Conservation (phyloP, 2,329 filamentous ascomycete genomes). For the Colletotrichum camelliae region DNA sequence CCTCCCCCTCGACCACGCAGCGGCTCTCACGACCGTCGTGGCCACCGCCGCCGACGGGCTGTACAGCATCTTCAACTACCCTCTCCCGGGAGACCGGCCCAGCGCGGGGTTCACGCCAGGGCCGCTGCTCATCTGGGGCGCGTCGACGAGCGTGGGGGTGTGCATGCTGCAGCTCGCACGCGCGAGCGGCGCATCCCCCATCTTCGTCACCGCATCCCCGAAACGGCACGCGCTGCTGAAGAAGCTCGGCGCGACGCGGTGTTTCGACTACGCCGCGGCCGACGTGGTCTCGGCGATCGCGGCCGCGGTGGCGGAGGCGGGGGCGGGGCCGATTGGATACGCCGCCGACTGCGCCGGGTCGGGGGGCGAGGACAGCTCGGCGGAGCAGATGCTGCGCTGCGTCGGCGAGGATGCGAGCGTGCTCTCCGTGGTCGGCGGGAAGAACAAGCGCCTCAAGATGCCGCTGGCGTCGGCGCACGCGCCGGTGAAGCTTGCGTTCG, state of each 20-base stretch:
- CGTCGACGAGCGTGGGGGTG: conserved; percentile 36
- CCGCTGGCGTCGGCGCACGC: neutral
- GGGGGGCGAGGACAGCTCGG: neutral
- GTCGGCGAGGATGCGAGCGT: neutral
- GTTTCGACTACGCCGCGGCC: conserved; percentile 36
- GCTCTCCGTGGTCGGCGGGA: neutral
- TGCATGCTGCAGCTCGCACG: conserved; percentile 39
- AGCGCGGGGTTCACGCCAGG: conserved; percentile 8
- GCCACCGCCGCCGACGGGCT: conserved; percentile 27
- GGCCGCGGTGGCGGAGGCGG: neutral
- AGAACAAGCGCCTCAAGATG: neutral
- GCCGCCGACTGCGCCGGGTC: conserved; percentile 11
- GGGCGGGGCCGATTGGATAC: neutral
- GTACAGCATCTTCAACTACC: conserved; percentile 23
- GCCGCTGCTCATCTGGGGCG: conserved; percentile 42
- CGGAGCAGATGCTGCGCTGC: neutral
- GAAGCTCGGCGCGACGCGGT: conserved; percentile 35
- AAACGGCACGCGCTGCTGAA: conserved; percentile 35
- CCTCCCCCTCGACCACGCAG: conserved; percentile 18
- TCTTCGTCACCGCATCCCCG: conserved; percentile 17
- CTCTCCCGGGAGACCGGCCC: conserved; percentile 1
- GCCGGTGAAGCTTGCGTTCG: neutral
- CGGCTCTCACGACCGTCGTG: conserved; percentile 13
- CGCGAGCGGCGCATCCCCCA: conserved; percentile 31
- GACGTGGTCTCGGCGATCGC: neutral